Percentiles rank a stretch among this genome's conserved stretches.
Evolutionary conservation across 495 filamentous ascomycete species (phyloP).

Genomic region (Penicillium taxi): DNA sequence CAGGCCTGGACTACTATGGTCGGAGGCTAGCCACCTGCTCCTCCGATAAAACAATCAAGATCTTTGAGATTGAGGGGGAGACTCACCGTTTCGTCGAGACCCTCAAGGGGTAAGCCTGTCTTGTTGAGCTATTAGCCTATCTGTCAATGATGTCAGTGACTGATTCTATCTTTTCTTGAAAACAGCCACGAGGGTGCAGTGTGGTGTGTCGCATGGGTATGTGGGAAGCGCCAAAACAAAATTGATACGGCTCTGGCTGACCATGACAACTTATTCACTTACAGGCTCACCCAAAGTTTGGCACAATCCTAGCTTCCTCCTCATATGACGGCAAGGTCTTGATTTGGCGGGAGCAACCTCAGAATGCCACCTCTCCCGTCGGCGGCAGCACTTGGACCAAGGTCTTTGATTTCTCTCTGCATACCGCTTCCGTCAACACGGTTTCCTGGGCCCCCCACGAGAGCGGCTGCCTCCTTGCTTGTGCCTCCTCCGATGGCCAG

Average conservation of each 20-base stretch:
- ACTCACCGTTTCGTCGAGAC: slow-evolving; percentile 86
- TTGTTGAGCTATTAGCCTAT: not conserved
- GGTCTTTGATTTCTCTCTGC: slow-evolving; percentile 82
- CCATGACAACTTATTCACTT: slow-evolving; percentile 13
- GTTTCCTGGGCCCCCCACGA: slow-evolving; percentile 97
- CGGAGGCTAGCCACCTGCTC: slow-evolving; percentile 94
- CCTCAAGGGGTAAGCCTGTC: slow-evolving; percentile 68
- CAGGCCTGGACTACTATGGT: slow-evolving; percentile 96
- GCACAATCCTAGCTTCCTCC: slow-evolving; percentile 90
- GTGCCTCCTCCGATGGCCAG: slow-evolving; percentile 86
- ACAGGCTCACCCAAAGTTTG: slow-evolving; percentile 91
- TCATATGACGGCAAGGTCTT: slow-evolving; percentile 96
- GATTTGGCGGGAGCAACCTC: slow-evolving; percentile 87
- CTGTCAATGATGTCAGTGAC: not conserved
- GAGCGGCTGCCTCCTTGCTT: slow-evolving; percentile 86
- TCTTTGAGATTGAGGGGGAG: slow-evolving; percentile 96
- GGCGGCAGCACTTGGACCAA: slow-evolving; percentile 58
- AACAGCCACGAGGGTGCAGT: slow-evolving; percentile 87
- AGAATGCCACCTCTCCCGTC: slow-evolving; percentile 35
- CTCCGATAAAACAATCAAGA: slow-evolving; percentile 97
- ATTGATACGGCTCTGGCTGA: not conserved
- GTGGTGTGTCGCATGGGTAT: slow-evolving; percentile 89
- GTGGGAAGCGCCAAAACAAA: slow-evolving; percentile 15
- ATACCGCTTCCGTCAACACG: slow-evolving; percentile 93
- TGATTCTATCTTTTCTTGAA: slow-evolving; percentile 1